Conservation (phyloP, 768 basidiomycete genomes). For the Tephrocybe sp. region DNA sequence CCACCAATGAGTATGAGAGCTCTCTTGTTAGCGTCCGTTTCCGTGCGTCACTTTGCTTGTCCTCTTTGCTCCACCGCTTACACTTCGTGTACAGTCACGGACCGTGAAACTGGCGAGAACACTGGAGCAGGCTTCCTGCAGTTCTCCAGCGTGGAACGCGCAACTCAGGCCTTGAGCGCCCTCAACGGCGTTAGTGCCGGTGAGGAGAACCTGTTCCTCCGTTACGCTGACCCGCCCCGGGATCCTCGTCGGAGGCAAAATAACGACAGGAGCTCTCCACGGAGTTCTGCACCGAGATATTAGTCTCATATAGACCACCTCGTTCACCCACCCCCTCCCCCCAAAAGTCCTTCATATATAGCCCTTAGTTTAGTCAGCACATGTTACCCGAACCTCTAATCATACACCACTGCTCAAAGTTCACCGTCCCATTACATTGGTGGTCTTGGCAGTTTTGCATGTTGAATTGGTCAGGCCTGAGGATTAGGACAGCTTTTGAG, state of each 20-base stretch:
- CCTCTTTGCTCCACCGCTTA: not conserved
- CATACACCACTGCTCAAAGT: not conserved
- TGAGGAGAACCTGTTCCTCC: slow-evolving; percentile 37
- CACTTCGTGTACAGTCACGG: slow-evolving; percentile 28
- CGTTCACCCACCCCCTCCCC: not conserved
- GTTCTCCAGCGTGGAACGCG: slow-evolving; percentile 44
- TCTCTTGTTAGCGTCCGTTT: slow-evolving; percentile 28
- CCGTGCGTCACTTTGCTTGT: slow-evolving; percentile 23
- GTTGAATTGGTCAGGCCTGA: no score
- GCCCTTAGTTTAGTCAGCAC: slow-evolving; percentile 1
- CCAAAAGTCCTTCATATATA: slow-evolving; percentile 2
- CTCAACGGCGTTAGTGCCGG: slow-evolving; percentile 36
- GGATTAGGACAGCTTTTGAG: no score
- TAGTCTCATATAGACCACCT: not conserved
- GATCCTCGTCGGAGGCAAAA: not conserved
- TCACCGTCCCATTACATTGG: no score
- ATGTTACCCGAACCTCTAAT: slow-evolving; percentile 9
- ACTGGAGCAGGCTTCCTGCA: slow-evolving; percentile 51
- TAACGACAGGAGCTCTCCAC: not conserved
- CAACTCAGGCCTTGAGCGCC: slow-evolving; percentile 46
- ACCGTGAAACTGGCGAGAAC: slow-evolving; percentile 27
- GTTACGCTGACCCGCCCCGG: slow-evolving; percentile 35
- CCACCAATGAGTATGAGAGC: slow-evolving; percentile 26
- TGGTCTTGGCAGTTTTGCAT: no score
- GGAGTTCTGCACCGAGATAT: not conserved